Base-by-base conservation (phyloP, 2,329 filamentous ascomycete species). In the Pestalotiopsis fici region DNA sequence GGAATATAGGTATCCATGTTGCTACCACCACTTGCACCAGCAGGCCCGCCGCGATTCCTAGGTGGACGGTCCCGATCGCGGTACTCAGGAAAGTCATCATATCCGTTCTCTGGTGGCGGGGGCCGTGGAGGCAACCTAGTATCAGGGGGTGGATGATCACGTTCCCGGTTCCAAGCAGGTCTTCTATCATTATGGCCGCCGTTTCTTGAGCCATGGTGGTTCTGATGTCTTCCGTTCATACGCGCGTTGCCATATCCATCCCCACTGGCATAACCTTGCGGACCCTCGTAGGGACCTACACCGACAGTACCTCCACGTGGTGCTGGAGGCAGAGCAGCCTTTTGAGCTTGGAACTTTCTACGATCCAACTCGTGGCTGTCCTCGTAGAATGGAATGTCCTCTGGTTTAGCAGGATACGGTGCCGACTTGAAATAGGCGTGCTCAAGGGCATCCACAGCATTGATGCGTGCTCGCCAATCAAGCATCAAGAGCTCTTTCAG, bases 361-460 rank as follows among this genome's bases (percentile, higher is more conserved):
- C 95, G 89, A 77, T 99, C 96, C n/a, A 98, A 85, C 79, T 99
- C 96, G 79, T 99, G 96, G 57, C 94, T 97, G 74, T 98, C 95
- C 76, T 97, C 93, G 75, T 97, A 98, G 18, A 84, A 87, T 2
- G 96, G 96, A n/a, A 99, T 87, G 63, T 98, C 94, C 70, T 92
- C 91, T 1, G 96, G 94, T 66, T 88, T 88, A 50, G 95, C 90
- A 9, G 96, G 96, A 4, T 92, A 83, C 3, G 96, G 96, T 1
- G 87, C 80, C 66, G 88, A 92, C 69, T 89, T 91, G 82, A 99
- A 98, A 79, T 98, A 99, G 1, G 93, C 90, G 75, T 99, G 96
- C 70, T 97, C 88, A 25, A 99, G 83, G 1, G 96, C 96, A 80
- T 99, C 96, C 28, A 97, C 92, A 0, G 96, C 96, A 76, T 98